These are phyloP conservation scores for Cucumis melo DNA, from an alignment of 306 rosid genomes.

Conservation along the genomic window DNA sequence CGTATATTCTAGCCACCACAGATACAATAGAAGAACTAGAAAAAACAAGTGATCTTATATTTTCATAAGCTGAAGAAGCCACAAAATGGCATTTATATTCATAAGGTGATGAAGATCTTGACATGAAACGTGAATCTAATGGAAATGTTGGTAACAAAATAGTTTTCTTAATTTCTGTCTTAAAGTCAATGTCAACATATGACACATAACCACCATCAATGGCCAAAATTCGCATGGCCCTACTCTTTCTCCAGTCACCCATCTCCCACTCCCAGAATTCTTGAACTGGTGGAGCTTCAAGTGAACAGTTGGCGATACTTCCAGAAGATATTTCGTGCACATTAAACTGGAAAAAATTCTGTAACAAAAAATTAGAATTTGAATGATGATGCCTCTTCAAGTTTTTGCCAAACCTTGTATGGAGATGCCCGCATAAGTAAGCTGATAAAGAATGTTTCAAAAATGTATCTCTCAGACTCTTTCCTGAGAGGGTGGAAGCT, in stretches of 20 bases:
- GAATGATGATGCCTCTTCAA: constrained; percentile 74
- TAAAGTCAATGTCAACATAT: constrained; percentile 60
- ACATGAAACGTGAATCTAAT: constrained; percentile 77
- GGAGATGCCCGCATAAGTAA: constrained; percentile 92
- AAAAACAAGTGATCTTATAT: constrained; percentile 70
- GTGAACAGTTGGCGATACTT: constrained; percentile 44
- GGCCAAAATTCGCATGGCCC: constrained; percentile 73
- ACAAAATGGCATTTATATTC: constrained; percentile 45
- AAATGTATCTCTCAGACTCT: constrained; percentile 61
- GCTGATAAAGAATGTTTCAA: constrained; percentile 75
- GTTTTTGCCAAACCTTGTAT: constrained; percentile 65
- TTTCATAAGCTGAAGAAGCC: constrained; percentile 43
- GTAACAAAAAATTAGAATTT: constrained; percentile 25
- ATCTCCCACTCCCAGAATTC: constrained; percentile 99
- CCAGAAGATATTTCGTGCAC: constrained; percentile 30
- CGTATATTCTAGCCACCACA: constrained; percentile 59
- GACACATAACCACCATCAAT: constrained; percentile 74
- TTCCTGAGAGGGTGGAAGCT: constrained; percentile 50
- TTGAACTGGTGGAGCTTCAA: constrained; percentile 21
- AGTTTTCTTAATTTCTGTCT: constrained; percentile 31
- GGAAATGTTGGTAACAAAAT: constrained; percentile 87
- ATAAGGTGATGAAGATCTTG: constrained; percentile 28
- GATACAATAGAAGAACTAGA: constrained; percentile 49
- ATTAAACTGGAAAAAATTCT: constrained; percentile 50
- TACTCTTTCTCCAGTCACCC: constrained; percentile 92